Percentiles rank a stretch among this genome's conserved stretches.
Evolutionary conservation across 1,139 yeast species (phyloP).

Genomic region (Scheffersomyces parashehatae): DNA sequence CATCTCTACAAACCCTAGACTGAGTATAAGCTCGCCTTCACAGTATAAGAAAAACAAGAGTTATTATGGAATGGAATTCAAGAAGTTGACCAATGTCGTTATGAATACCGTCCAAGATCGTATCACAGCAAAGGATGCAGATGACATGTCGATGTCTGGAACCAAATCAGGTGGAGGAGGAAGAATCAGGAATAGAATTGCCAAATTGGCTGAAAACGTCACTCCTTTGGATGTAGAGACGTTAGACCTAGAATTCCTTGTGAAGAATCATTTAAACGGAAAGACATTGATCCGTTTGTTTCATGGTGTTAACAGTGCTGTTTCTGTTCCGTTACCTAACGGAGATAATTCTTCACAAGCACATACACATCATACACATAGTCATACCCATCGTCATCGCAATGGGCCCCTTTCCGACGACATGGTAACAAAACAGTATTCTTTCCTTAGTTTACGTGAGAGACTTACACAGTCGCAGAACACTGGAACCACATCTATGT

Average conservation of each 20-base stretch:
- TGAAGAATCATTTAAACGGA: constrained; percentile 35
- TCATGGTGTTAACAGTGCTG: constrained; percentile 22
- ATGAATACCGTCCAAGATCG: constrained; percentile 74
- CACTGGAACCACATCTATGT: constrained; percentile 6
- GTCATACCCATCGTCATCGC: not conserved
- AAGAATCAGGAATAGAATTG: constrained; percentile 36
- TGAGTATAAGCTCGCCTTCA: constrained; percentile 11
- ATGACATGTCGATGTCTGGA: constrained; percentile 19
- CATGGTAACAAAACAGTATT: constrained; percentile 18
- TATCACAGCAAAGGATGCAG: constrained; percentile 31
- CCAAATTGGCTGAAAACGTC: constrained; percentile 36
- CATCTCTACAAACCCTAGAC: constrained; percentile 4
- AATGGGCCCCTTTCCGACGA: constrained; percentile 1
- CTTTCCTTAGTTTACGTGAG: constrained; percentile 40
- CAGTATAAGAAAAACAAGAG: constrained; percentile 24
- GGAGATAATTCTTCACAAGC: constrained; percentile 4
- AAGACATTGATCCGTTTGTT: constrained; percentile 38
- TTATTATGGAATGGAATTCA: constrained; percentile 49
- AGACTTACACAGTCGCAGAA: constrained; percentile 29
- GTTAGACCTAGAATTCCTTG: constrained; percentile 38
- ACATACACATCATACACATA: constrained; percentile 11
- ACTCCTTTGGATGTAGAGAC: constrained; percentile 48
- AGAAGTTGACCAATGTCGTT: constrained; percentile 66
- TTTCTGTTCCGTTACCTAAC: not conserved
- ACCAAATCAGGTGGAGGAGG: constrained; percentile 23